Evolutionary conservation across 495 filamentous ascomycete genomes (phyloP).

Genomic region (Penicillium turbatum): DNA sequence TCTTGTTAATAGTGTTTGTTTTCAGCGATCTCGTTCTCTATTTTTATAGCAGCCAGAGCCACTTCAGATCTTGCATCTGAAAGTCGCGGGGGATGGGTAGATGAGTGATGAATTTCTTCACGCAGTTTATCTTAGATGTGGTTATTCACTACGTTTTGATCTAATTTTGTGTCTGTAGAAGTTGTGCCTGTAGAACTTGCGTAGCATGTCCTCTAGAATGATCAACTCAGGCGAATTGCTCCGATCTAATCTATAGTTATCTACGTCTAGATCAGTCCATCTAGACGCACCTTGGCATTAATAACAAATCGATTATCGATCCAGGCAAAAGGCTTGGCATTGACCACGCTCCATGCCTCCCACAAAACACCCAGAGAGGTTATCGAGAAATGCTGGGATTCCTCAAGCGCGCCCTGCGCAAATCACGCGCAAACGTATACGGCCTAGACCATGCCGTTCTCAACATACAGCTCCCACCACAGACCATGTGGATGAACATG

Average conservation of each 20-base stretch:
- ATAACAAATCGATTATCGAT: not conserved
- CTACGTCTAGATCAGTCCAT: no score
- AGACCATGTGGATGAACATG: constrained; percentile 42
- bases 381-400: constrained; percentile 3
- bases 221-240: no score
- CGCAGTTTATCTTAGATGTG: constrained; percentile 2
- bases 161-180: not conserved
- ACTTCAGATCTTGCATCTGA: not conserved
- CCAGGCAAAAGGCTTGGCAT: not conserved
- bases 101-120: constrained; percentile 5
- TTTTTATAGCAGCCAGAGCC: constrained; percentile 1
- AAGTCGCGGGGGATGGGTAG: not conserved
- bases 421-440: constrained; percentile 15
- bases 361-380: not conserved
- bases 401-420: constrained; percentile 2
- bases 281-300: not conserved
- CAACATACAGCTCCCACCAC: constrained; percentile 27
- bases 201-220: not conserved
- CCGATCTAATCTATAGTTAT: no score
- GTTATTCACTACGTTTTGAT: not conserved
- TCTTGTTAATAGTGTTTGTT: constrained; percentile 9
- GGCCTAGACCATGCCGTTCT: constrained; percentile 36
- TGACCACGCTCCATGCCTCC: not conserved
- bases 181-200: not conserved
- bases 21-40: not conserved